phyloP scores from a whole-genome alignment of 805 yeast genomes.

The Yarrowia alimentaria region DNA sequence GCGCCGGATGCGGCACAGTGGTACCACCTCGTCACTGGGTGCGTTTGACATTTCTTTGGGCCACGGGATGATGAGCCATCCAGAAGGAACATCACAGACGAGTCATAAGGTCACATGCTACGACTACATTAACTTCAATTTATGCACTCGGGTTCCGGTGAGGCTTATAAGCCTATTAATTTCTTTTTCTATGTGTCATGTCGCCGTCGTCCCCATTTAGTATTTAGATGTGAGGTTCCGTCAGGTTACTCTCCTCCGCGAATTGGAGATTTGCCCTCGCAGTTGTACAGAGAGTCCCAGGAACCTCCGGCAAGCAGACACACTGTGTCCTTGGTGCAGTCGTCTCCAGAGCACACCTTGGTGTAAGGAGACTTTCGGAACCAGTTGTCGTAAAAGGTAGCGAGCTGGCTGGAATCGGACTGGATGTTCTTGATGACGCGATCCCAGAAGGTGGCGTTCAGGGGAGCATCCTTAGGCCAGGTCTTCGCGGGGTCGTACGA shows the following conservation, averaged over 20 bases:
- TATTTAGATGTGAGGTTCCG: background rate
- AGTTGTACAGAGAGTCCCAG: slow-evolving; percentile 22
- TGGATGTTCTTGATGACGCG: slow-evolving; percentile 26
- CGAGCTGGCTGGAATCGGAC: slow-evolving; percentile 13
- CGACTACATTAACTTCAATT: no score
- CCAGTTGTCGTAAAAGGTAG: slow-evolving; percentile 18
- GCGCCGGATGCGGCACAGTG: no score
- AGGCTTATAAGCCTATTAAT: no score
- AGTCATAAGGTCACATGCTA: no score
- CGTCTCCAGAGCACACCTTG: slow-evolving; percentile 2
- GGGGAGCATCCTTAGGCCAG: slow-evolving; percentile 60
- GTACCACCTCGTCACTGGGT: no score
- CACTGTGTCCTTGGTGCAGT: slow-evolving; percentile 15
- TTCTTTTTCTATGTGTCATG: slow-evolving; percentile 11
- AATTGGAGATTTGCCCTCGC: slow-evolving; percentile 20
- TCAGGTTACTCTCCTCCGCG: slow-evolving; percentile 13
- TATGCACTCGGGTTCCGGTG: no score
- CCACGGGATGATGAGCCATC: no score
- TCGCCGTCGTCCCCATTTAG: background rate
- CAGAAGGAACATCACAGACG: no score
- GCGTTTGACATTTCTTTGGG: no score
- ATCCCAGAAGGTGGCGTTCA: slow-evolving; percentile 70
- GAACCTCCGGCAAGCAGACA: slow-evolving; percentile 19
- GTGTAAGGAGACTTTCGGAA: slow-evolving; percentile 24
- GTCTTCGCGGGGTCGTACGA: slow-evolving; percentile 49